These are phyloP conservation scores for Penicillium griseofulvum DNA, from an alignment of 2,329 filamentous ascomycete genomes.

Conservation along the genomic window DNA sequence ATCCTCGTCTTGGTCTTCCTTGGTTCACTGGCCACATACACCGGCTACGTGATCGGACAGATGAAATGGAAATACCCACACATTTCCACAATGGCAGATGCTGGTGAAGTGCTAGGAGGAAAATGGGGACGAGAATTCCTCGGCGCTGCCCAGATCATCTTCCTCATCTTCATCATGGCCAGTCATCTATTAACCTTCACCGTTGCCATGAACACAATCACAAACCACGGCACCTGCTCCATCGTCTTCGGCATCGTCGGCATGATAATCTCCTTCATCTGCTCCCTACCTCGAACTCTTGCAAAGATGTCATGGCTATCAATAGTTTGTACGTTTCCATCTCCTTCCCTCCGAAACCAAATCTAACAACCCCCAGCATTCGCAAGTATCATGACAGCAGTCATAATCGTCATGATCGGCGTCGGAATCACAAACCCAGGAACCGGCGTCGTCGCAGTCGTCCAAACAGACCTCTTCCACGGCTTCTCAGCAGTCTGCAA, in stretches of 20 bases:
- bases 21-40: constrained; percentile 58
- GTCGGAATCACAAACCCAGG: constrained; percentile 55
- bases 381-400: constrained; percentile 61
- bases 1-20: constrained; percentile 54
- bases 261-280: constrained; percentile 56
- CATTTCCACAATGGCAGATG: constrained; percentile 66
- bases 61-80: constrained; percentile 58
- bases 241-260: constrained; percentile 64
- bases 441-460: constrained; percentile 36
- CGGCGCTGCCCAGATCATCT: constrained; percentile 60
- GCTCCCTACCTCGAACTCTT: constrained; percentile 62
- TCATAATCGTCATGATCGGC: constrained; percentile 65
- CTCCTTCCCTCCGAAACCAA: not conserved
- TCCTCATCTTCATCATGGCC: constrained; percentile 67
- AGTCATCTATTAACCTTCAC: constrained; percentile 70
- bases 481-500: constrained; percentile 64
- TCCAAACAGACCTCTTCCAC: constrained; percentile 50
- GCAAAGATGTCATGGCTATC: constrained; percentile 63
- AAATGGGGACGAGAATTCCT: constrained; percentile 61
- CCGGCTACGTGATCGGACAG: constrained; percentile 59
- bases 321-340: constrained; percentile 46
- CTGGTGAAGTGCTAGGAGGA: constrained; percentile 62
- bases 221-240: constrained; percentile 60
- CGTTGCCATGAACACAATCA: constrained; percentile 66
- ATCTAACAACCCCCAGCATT: constrained; percentile 49